Percentiles rank a stretch among this genome's conserved stretches.
These are phyloP conservation scores for Zymoseptoria crescenta DNA, from an alignment of 2,329 filamentous ascomycete species.

Conservation along the genomic window DNA sequence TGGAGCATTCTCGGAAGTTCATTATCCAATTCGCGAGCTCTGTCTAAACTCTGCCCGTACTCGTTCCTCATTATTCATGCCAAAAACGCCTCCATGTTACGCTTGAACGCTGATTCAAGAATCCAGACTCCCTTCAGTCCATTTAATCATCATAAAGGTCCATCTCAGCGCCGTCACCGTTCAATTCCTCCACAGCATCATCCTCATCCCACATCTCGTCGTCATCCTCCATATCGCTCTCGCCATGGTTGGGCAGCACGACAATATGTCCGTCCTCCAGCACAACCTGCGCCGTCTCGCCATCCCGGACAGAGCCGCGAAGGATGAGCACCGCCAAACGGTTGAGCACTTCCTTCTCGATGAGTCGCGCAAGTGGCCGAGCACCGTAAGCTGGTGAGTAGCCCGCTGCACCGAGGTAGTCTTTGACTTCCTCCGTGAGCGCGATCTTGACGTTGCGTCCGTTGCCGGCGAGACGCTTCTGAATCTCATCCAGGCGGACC, in stretches of 20 bases:
- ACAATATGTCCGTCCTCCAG: conserved; percentile 71
- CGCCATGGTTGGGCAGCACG: conserved; percentile 76
- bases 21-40: neutral
- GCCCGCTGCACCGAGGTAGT: conserved; percentile 83
- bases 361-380: conserved; percentile 75
- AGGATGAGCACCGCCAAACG: conserved; percentile 85
- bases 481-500: conserved; percentile 76
- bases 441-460: conserved; percentile 76
- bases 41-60: neutral
- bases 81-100: neutral
- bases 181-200: conserved; percentile 63
- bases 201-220: conserved; percentile 70
- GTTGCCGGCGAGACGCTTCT: conserved; percentile 81
- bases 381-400: conserved; percentile 96
- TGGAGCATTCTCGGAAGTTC: neutral
- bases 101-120: neutral
- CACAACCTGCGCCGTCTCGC: conserved; percentile 72
- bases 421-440: conserved; percentile 78
- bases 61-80: neutral
- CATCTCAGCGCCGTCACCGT: conserved; percentile 47
- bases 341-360: conserved; percentile 97
- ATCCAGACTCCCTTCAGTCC: neutral
- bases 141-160: conserved; percentile 51
- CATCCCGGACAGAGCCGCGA: conserved; percentile 74
- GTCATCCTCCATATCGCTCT: conserved; percentile 49